Evolutionary conservation across 768 basidiomycete species (phyloP).

Genomic region (Boletus sp.): DNA sequence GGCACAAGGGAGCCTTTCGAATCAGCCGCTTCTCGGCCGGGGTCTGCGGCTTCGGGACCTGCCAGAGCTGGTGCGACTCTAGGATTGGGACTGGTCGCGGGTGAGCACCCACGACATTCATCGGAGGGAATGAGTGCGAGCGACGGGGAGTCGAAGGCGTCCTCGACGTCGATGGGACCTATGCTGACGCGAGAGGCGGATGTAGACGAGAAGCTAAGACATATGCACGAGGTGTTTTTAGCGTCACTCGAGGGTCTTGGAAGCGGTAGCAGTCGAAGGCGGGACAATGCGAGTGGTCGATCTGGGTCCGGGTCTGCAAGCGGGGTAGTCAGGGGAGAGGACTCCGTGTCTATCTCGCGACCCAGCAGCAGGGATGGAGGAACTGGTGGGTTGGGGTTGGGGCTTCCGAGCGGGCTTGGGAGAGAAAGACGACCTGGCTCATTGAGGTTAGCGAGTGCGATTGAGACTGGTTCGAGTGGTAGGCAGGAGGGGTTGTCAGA

Average conservation of each 20-base stretch:
- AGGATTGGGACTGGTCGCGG: constrained; percentile 19
- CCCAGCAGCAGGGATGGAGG: constrained; percentile 10
- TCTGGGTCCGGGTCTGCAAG: constrained; percentile 12
- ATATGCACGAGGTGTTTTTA: constrained; percentile 69
- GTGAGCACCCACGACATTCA: constrained; percentile 15
- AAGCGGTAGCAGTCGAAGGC: constrained; percentile 32
- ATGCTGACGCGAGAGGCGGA: constrained; percentile 67
- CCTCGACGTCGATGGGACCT: constrained; percentile 38
- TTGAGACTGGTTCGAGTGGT: constrained; percentile 20
- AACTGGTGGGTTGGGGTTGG: constrained; percentile 6
- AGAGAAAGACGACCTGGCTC: constrained; percentile 31
- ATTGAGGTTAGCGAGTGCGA: constrained; percentile 29
- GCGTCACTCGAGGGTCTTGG: constrained; percentile 62
- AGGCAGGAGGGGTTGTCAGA: constrained; percentile 39
- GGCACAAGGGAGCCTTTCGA: constrained; percentile 1
- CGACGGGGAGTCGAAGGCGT: constrained; percentile 22
- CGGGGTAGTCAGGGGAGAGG: constrained; percentile 9
- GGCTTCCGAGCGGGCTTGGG: constrained; percentile 16
- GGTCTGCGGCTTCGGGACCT: not conserved
- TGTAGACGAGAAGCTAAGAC: constrained; percentile 59
- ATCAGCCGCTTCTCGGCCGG: constrained; percentile 1
- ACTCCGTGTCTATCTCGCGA: constrained; percentile 1
- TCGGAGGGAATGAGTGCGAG: constrained; percentile 21
- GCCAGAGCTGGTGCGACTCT: not conserved
- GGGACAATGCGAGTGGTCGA: constrained; percentile 14